Conservation (phyloP, 75 land plant genomes). For the Larix kaempferi region DNA sequence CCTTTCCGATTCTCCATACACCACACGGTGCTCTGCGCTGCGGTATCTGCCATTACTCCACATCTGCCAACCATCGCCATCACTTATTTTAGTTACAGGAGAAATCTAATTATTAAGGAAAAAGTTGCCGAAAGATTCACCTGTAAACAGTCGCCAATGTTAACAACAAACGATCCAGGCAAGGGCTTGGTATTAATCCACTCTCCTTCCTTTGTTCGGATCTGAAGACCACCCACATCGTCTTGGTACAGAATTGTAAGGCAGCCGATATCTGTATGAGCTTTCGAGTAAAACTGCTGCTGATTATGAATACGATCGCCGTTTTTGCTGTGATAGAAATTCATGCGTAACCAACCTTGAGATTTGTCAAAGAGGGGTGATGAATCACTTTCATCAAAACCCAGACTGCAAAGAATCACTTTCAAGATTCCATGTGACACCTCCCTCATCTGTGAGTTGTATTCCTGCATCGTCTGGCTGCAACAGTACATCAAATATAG, state of each 20-base stretch:
- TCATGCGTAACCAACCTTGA: conserved; percentile 49
- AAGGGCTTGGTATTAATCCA: conserved; percentile 54
- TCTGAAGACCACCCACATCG: conserved; percentile 8
- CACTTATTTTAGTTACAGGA: background rate
- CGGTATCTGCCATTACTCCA: conserved; percentile 21
- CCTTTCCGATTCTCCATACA: background rate
- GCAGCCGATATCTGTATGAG: conserved; percentile 61
- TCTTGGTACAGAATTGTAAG: conserved; percentile 37
- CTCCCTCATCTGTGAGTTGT: conserved; percentile 30
- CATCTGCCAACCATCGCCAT: conserved; percentile 7
- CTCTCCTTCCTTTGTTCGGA: conserved; percentile 41
- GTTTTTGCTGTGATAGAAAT: conserved; percentile 33
- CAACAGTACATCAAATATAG: background rate
- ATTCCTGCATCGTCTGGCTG: conserved; percentile 36
- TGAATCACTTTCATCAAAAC: conserved; percentile 23
- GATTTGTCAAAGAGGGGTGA: conserved; percentile 31
- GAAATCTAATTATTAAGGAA: background rate
- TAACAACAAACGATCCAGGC: conserved; percentile 50
- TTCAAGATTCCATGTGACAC: conserved; percentile 27
- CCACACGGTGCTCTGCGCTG: conserved; percentile 24
- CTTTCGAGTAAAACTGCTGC: conserved; percentile 13
- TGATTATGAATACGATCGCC: no score
- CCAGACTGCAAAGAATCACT: conserved; percentile 25
- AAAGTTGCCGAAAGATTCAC: background rate
- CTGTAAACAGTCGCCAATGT: conserved; percentile 60